Evolutionary conservation across 73 alveolate species (phyloP).

Genomic region (Breviolum minutum): DNA sequence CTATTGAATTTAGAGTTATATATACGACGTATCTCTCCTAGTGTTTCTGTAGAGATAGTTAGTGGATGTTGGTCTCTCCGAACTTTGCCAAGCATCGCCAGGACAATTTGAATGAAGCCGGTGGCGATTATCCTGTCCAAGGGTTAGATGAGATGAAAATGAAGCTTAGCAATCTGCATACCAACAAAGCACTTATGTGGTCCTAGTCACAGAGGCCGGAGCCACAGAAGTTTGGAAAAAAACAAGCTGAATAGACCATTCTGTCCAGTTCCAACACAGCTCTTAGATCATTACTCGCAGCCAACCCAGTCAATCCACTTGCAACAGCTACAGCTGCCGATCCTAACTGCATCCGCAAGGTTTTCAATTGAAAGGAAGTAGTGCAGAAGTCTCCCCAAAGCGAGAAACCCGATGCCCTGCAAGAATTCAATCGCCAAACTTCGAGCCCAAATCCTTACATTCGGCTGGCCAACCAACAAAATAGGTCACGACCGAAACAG

Average conservation of each 20-base stretch:
- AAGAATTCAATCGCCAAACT: conserved; percentile 24
- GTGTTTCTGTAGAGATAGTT: too few relatives aligned
- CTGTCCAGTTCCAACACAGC: neutral
- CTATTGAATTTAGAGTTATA: too few relatives aligned
- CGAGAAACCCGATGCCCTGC: conserved; percentile 31
- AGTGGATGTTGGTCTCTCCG: too few relatives aligned
- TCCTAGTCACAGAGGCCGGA: too few relatives aligned
- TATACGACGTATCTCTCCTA: too few relatives aligned
- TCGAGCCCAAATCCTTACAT: conserved; percentile 58
- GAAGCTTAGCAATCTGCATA: too few relatives aligned
- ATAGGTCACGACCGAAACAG: neutral
- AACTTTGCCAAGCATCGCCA: conserved; percentile 21
- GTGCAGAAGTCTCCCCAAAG: conserved; percentile 21
- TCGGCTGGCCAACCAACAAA: neutral
- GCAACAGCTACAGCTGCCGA: neutral
- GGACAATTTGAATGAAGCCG: conserved; percentile 53
- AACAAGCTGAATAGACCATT: too few relatives aligned
- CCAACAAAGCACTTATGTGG: too few relatives aligned
- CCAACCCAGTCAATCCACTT: neutral
- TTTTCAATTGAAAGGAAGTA: conserved; percentile 41
- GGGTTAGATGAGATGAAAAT: neutral
- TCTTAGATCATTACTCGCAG: neutral
- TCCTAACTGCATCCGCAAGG: conserved; percentile 42
- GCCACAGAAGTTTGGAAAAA: too few relatives aligned
- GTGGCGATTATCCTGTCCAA: conserved; percentile 40